Evolutionary conservation across 345 rosid genomes (phyloP), one percentile per base, ranked within the genome.

Genomic region (Odontarrhena argentea): DNA sequence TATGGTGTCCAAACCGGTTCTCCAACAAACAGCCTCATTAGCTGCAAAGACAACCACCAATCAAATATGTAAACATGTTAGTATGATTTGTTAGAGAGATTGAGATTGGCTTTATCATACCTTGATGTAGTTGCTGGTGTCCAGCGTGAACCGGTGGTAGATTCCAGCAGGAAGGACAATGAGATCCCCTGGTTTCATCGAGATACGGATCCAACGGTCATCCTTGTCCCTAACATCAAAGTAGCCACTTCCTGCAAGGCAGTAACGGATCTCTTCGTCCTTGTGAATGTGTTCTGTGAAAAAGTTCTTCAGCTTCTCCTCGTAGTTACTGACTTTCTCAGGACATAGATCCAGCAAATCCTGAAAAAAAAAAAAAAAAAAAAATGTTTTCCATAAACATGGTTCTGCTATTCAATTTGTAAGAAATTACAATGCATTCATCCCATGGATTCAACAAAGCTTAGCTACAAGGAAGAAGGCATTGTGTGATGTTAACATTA

Each of bases 231-330:
- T 81, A 60, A 89, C 88, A 77, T 92, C 96, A 57, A 89, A 92
- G 70, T 92, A 92, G 9, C 91, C 98, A 59, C 91, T 85, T 46
- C 98, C 98, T 9, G 76, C 81, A 41, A 89, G 51, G 82, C 90
- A 89, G 78, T 89, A 89, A 55, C 96, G 92, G 42, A 92, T 89
- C 83, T 92, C 98, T 67, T 89, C 95, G 26, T 87, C 98, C 15
- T 83, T 83, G 56, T 92, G 95, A 48, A 92, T 83, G 77, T 92
- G 96, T 77, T 92, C 96, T 0, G 86, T 86, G 69, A 81, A 92
- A 81, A 89, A 89, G 79, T 84, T 87, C 81, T 75, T 86, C 44
- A 86, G 85, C 85, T 92, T 89, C 82, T 92, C 90, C 55, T 87
- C 91, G 7, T 82, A 92, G 78, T 89, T 84, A n/a, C 80, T 74